Base-by-base conservation (phyloP, 176 grass and related monocot species). In the Oryza brachyantha region DNA sequence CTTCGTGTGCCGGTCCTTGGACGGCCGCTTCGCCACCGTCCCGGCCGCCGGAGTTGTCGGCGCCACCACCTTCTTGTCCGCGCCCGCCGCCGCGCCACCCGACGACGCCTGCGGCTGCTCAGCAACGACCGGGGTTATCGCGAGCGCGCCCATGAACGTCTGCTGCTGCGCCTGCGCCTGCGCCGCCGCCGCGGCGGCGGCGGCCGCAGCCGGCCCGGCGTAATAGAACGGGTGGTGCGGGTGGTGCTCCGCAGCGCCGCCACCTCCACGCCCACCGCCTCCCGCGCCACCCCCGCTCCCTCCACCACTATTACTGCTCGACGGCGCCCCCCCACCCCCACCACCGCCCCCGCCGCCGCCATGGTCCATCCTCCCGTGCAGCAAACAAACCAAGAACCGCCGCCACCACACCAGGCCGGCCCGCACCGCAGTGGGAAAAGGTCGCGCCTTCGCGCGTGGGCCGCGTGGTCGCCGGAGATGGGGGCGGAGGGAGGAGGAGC, bases 1-100 rank as follows among this genome's bases (percentile, higher is more conserved):
- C 84, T 99, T 99, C 16, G 96, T 99, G 75, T 99, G 96, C 61
- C 96, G 81, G 79, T 99, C 96, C 78, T 99, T 99, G 8, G 90
- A 93, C 11, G 90, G 93, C 5, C 90, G 85, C 79, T 99, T 99
- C n/a, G 79, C 84, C 21, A 69, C 26, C 26, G 52, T 36, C 41
- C 62, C 75, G 6, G 67, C 74, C 7, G 76, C 19, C 38, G 29
- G 12, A 0, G 81, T 73, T 5, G 50, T 72, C 5, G 84, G 86
- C 10, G 86, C 79, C 2, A 86, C 65, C 54, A 81, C 86, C 84
- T 94, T 90, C 73, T 91, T 91, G 4, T 87, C 71, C 24, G 12
- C 52, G 3, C 60, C 55, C 22, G 36, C 59, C 28, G 41, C 64
- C 8, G 69, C 73, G 9, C 84, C 60, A 1, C 73, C 74, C 1